Percentiles rank a stretch among this genome's conserved stretches.
These are phyloP conservation scores for Meyerozyma athensensis DNA, from an alignment of 1,139 yeast species.

Conservation along the genomic window DNA sequence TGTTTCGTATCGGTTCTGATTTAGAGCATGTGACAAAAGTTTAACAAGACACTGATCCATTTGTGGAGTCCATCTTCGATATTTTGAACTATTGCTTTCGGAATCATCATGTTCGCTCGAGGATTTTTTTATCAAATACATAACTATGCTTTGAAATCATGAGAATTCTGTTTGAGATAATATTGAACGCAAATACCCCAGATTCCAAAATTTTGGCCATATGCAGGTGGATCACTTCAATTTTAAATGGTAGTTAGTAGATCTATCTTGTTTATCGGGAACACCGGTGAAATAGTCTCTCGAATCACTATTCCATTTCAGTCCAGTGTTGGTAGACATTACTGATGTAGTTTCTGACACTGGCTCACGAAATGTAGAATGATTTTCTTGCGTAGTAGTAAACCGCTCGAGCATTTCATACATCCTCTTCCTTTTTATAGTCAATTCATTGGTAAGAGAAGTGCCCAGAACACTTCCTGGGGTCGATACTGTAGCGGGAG, in stretches of 20 bases:
- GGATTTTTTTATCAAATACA: too few species aligned
- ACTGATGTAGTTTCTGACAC: not conserved
- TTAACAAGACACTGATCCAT: constrained; percentile 37
- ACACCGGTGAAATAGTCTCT: not conserved
- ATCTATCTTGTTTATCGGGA: not conserved
- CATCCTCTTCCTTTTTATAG: constrained; percentile 39
- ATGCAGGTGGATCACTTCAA: not conserved
- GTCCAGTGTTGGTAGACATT: not conserved
- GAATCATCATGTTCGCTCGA: too few species aligned
- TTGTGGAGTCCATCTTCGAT: constrained; percentile 37
- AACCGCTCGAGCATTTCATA: constrained; percentile 61
- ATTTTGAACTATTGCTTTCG: constrained; percentile 36
- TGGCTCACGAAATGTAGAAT: constrained; percentile 13
- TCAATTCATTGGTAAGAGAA: constrained; percentile 21
- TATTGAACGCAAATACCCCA: too few species aligned
- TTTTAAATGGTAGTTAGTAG: not conserved
- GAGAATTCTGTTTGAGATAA: too few species aligned
- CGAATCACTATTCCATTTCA: not conserved
- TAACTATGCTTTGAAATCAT: constrained; percentile 13
- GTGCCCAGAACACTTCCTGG: constrained; percentile 19
- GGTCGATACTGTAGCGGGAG: constrained; percentile 10
- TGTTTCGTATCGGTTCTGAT: constrained; percentile 32
- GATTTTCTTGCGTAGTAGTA: constrained; percentile 53
- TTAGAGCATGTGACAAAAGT: constrained; percentile 34
- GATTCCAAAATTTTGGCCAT: too few species aligned